Evolutionary conservation across 768 basidiomycete species (phyloP).

Genomic region (Clavaria fumosa): DNA sequence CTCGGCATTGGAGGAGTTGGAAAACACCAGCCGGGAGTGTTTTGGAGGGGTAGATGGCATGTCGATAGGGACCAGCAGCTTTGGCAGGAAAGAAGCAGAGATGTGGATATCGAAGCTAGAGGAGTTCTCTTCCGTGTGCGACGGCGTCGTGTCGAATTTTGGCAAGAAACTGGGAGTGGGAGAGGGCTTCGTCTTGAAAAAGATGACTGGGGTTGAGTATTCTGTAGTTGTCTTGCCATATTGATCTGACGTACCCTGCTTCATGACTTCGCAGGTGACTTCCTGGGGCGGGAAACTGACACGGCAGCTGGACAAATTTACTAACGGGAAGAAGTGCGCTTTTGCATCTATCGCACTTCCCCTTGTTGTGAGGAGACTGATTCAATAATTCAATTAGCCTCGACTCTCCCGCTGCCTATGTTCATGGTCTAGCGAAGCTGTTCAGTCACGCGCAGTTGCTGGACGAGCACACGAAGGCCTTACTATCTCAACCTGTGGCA

Average conservation of each 20-base stretch:
- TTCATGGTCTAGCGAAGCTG: constrained; percentile 56
- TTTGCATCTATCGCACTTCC: constrained; percentile 1
- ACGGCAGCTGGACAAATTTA: constrained; percentile 67
- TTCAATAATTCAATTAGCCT: constrained; percentile 32
- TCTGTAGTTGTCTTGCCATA: neutral
- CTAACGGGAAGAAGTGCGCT: constrained; percentile 77
- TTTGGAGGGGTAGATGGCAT: constrained; percentile 70
- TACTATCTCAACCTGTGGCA: constrained; percentile 46
- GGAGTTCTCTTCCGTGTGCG: constrained; percentile 66
- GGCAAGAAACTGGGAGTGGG: constrained; percentile 82
- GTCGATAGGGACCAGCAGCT: constrained; percentile 58
- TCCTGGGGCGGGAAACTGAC: constrained; percentile 65
- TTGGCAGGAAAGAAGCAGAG: constrained; percentile 66
- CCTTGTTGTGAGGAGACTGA: constrained; percentile 9
- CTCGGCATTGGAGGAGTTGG: constrained; percentile 66
- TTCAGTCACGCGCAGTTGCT: constrained; percentile 67
- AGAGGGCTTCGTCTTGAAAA: constrained; percentile 75
- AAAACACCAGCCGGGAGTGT: constrained; percentile 50
- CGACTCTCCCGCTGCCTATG: constrained; percentile 78
- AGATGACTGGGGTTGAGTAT: constrained; percentile 21
- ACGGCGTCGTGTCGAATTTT: constrained; percentile 65
- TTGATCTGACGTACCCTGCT: neutral
- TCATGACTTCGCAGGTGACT: constrained; percentile 15
- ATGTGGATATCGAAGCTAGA: constrained; percentile 66
- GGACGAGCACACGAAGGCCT: constrained; percentile 73